Conservation (phyloP, 306 rosid species). For the Lupinus albus region DNA sequence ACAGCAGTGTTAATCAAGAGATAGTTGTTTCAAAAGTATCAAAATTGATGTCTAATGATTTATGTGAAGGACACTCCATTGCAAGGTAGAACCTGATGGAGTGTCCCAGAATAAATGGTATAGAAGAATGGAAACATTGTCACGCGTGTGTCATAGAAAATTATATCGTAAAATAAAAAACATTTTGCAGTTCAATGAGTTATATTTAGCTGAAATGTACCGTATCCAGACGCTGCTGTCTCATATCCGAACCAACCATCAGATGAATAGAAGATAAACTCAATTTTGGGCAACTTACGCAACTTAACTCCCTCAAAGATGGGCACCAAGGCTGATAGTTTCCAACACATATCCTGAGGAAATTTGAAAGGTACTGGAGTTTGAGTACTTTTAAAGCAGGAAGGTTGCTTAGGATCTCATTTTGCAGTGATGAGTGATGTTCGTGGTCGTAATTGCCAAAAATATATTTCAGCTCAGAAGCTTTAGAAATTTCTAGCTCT, state of each 20-base stretch:
- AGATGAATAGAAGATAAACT: neutral
- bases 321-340: slow-evolving; percentile 13
- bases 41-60: neutral
- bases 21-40: neutral
- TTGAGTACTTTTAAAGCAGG: slow-evolving; percentile 8
- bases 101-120: neutral
- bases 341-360: neutral
- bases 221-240: neutral
- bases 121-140: neutral
- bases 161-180: neutral
- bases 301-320: slow-evolving; percentile 7
- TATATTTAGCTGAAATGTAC: neutral
- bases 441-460: slow-evolving; percentile 19
- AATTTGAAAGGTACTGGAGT: slow-evolving; percentile 3
- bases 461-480: slow-evolving; percentile 3
- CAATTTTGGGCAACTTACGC: slow-evolving; percentile 6
- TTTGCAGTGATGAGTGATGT: neutral
- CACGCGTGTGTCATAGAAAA: neutral
- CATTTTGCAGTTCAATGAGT: neutral
- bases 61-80: neutral
- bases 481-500: neutral
- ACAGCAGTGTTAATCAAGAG: neutral
- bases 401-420: slow-evolving; percentile 15
- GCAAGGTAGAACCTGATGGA: neutral
- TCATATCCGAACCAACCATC: neutral